A percentile compares a stretch with the other conserved stretches of the same genome.
Conservation (phyloP, 2,329 filamentous ascomycete species). For the Teratosphaeria viscida region DNA sequence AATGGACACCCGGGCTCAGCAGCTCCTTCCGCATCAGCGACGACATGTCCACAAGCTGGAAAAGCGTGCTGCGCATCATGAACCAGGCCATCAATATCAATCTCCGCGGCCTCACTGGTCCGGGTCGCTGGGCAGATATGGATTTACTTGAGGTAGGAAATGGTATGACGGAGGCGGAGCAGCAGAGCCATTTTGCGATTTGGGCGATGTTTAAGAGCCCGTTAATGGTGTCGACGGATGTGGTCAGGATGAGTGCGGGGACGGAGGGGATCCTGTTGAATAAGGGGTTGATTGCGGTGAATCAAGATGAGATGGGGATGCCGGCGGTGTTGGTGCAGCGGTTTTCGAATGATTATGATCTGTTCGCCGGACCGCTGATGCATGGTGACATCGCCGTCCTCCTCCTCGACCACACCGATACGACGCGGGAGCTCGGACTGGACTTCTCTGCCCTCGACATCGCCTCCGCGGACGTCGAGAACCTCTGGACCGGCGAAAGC, state of each 20-base stretch:
- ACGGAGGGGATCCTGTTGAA: neutral
- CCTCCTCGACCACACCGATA: neutral
- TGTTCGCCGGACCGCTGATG: neutral
- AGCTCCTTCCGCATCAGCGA: slow-evolving; percentile 23
- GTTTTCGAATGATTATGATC: neutral
- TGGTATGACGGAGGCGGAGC: slow-evolving; percentile 23
- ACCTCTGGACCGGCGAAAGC: neutral
- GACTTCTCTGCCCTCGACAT: neutral
- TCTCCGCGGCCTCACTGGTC: slow-evolving; percentile 9
- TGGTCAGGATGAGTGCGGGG: neutral
- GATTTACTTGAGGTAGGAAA: slow-evolving; percentile 36
- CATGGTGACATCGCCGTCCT: neutral
- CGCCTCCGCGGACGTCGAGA: neutral
- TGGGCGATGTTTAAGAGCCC: slow-evolving; percentile 34
- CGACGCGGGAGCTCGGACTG: neutral
- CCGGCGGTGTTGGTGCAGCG: slow-evolving; percentile 10
- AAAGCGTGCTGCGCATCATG: slow-evolving; percentile 18
- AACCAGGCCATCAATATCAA: slow-evolving; percentile 11
- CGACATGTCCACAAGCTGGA: slow-evolving; percentile 22
- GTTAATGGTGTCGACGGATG: slow-evolving; percentile 10
- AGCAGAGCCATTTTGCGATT: slow-evolving; percentile 29
- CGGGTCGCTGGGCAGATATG: slow-evolving; percentile 10
- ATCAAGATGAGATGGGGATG: neutral
- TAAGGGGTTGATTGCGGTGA: neutral
- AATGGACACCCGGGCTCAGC: slow-evolving; percentile 21